These are phyloP conservation scores for Cryptococcus wingfieldii DNA, from an alignment of 1,284 basidiomycete genomes.

Conservation along the genomic window DNA sequence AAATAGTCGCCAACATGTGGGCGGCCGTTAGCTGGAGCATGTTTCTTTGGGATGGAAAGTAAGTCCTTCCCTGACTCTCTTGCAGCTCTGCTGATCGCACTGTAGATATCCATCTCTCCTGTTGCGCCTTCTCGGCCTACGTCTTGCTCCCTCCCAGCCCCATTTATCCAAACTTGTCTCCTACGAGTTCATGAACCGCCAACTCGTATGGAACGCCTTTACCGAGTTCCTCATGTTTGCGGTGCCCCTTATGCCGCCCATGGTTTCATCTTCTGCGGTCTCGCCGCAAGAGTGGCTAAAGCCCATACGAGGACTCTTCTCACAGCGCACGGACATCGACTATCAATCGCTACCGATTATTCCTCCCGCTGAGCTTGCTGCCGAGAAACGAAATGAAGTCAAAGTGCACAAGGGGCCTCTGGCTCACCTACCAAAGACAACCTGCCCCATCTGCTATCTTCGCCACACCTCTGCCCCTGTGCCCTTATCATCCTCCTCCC, in stretches of 20 bases:
- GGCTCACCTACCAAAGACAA: slow-evolving; percentile 37
- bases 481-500: slow-evolving; percentile 19
- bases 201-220: slow-evolving; percentile 98
- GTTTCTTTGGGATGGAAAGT: slow-evolving; percentile 85
- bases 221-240: slow-evolving; percentile 95
- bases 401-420: slow-evolving; percentile 30
- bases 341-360: slow-evolving; percentile 25
- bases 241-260: slow-evolving; percentile 71
- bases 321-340: slow-evolving; percentile 25
- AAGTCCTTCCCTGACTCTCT: slow-evolving; percentile 2
- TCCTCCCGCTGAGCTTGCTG: neutral
- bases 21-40: slow-evolving; percentile 71
- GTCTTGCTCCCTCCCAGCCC: slow-evolving; percentile 67
- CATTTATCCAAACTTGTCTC: slow-evolving; percentile 79
- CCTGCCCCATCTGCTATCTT: slow-evolving; percentile 51
- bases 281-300: slow-evolving; percentile 50
- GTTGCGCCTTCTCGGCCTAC: slow-evolving; percentile 75
- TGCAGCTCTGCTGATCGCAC: neutral
- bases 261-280: slow-evolving; percentile 53
- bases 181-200: slow-evolving; percentile 98
- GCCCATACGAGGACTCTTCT: slow-evolving; percentile 23
- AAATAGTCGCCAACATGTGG: slow-evolving; percentile 59
- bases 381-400: neutral
- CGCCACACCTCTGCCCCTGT: slow-evolving; percentile 24
- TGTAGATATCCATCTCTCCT: slow-evolving; percentile 76